Evolutionary conservation across 176 grass and related monocot species (phyloP), one percentile per base, ranked within the genome.

Genomic region (Zizania latifolia): DNA sequence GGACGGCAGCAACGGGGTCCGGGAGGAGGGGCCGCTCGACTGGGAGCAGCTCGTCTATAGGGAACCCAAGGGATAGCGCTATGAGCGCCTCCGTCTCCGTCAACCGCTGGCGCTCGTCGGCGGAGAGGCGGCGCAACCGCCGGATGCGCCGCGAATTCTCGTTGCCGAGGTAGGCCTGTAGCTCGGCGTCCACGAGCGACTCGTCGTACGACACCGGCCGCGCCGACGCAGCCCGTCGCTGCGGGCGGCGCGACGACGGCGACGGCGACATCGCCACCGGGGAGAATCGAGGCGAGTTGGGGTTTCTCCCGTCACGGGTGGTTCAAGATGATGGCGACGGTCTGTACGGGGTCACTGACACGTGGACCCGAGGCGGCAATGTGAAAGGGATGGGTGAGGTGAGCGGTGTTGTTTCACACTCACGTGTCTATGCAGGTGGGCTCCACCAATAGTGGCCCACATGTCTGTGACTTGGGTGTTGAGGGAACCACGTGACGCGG

Each of bases 81-180:
- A 97, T 97, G 61, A 87, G 89, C 32, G 94, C 90, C 88, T 97
- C 94, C 4, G 86, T 97, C 75, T 97, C 89, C 53, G 94, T 97
- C 86, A 93, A 88, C 37, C 77, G 81, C 81, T 97, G 94, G 30
- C 94, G 85, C 48, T 90, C 94, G 54, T 71, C 86, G 5, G 81
- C 68, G 21, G 93, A 89, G 31, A 68, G 86, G 34, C 82, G 83
- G 37, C 89, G 83, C 46, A 87, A 81, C 17, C 84, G 68, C n/a
- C 86, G 81, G 39, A 78, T 46, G 5, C 83, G 84, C 31, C 84
- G 84, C 24, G 80, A 84, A 2, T 40, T 62, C 1, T 63, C 84
- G 62, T 82, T 74, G 31, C 90, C 94, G 33, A 93, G 81, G 65
- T 87, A 87, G 33, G 90, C 84, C 56, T 79, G 32, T 58, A 97